These are phyloP conservation scores for Diaporthe capsici DNA, from an alignment of 2,329 filamentous ascomycete species.

Conservation along the genomic window DNA sequence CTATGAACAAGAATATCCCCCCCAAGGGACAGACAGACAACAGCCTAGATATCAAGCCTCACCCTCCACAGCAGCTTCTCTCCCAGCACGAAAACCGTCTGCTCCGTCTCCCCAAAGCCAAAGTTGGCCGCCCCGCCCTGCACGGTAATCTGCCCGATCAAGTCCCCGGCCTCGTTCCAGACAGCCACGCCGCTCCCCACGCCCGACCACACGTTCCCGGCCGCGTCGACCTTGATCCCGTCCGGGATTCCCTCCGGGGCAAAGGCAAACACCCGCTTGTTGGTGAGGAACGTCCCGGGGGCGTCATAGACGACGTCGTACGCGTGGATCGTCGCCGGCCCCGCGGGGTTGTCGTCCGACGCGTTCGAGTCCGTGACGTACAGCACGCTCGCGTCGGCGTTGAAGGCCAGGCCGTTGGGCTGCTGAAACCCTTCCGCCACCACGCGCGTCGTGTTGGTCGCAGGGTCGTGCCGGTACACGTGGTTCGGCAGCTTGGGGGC, in stretches of 20 bases:
- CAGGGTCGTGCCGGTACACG: conserved; percentile 62
- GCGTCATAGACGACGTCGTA: conserved; percentile 24
- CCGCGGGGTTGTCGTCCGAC: conserved; percentile 21
- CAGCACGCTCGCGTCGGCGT: conserved; percentile 57
- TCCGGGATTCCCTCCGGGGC: conserved; percentile 38
- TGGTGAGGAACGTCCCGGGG: conserved; percentile 34
- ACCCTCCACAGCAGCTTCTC: conserved; percentile 39
- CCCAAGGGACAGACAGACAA: not conserved
- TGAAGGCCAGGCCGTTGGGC: conserved; percentile 62
- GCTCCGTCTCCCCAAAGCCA: conserved; percentile 36
- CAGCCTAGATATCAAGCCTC: conserved; percentile 8
- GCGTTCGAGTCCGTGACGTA: conserved; percentile 55
- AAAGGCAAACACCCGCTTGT: conserved; percentile 39
- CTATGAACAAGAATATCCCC: not conserved
- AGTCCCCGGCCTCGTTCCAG: conserved; percentile 34
- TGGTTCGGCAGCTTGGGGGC: conserved; percentile 59
- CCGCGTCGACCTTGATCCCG: conserved; percentile 35
- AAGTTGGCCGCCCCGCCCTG: conserved; percentile 38
- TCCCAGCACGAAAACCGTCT: conserved; percentile 36
- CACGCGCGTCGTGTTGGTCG: conserved; percentile 55
- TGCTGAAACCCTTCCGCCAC: conserved; percentile 63
- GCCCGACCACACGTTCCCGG: conserved; percentile 40
- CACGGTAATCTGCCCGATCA: conserved; percentile 36
- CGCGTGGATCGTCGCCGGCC: conserved; percentile 36
- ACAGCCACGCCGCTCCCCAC: conserved; percentile 36